phyloP scores from a whole-genome alignment of 202 grass and related monocot genomes.

The Zizania palustris region DNA sequence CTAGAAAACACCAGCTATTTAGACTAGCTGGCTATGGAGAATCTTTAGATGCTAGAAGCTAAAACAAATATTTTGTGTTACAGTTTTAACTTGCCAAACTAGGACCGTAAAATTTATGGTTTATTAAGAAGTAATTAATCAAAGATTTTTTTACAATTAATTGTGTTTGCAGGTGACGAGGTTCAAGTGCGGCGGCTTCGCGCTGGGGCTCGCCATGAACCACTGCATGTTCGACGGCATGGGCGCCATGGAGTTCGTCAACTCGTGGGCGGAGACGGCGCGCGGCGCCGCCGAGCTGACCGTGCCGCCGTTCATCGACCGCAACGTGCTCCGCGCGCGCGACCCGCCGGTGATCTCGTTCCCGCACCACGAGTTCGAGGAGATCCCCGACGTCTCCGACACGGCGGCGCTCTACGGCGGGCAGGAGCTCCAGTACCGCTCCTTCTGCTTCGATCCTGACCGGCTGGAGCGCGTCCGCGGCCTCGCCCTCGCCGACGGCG shows the following conservation, averaged over 20 bases:
- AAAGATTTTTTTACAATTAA: neutral
- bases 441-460: slow-evolving; percentile 69
- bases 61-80: too few species aligned
- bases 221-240: slow-evolving; percentile 92
- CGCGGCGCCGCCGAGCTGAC: slow-evolving; percentile 54
- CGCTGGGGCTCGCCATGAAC: slow-evolving; percentile 79
- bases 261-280: slow-evolving; percentile 79
- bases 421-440: slow-evolving; percentile 64
- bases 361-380: slow-evolving; percentile 70
- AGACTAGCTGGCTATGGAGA: too few species aligned
- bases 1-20: too few species aligned
- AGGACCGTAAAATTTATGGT: too few species aligned
- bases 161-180: slow-evolving; percentile 62
- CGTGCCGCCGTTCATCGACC: slow-evolving; percentile 66
- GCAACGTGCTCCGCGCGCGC: slow-evolving; percentile 52
- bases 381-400: slow-evolving; percentile 68
- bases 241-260: slow-evolving; percentile 85
- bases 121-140: neutral
- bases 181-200: slow-evolving; percentile 79
- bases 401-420: slow-evolving; percentile 41
- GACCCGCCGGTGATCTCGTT: slow-evolving; percentile 48
- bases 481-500: slow-evolving; percentile 49
- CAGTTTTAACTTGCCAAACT: too few species aligned
- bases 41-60: too few species aligned
- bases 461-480: slow-evolving; percentile 53